Evolutionary conservation across 1,284 basidiomycete genomes (phyloP), one percentile per base, ranked within the genome.

Genomic region (Cutaneotrichosporon cyanovorans): DNA sequence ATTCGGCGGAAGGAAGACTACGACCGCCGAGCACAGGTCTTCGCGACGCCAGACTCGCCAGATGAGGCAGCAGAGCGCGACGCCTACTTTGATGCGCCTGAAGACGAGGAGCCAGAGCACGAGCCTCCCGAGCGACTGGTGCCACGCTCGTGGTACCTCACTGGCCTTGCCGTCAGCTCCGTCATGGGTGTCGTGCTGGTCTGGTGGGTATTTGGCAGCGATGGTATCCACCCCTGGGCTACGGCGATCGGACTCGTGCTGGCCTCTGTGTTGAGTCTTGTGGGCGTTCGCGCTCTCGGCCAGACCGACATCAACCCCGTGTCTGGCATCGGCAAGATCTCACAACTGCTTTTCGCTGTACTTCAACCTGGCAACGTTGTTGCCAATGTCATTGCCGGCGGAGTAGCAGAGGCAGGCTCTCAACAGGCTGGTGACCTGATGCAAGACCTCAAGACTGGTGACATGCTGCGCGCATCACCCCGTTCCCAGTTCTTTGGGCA

Each of bases 361-460:
- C 78, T 96, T 37, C 91, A 95, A 65, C 92, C 92, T 0, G 87
- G 89, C 25, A 92, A 91, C 62, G 80, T 95, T 16, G 87, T 96
- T 4, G 92, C 92, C 5, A 96, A 96, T 64, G 85, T 97, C 61
- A 88, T 97, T 46, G 92, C 92, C 3, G 92, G 92, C 10, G 92
- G 90, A 30, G 90, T 97, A 14, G 85, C 90, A 5, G 92, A 97
- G 73, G 92, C 92, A 22, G 92, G 92, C 15, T 92, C 92, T 20
- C 87, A 87, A 72, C 90, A 95, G 82, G 90, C 92, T 8, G 93
- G 92, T 15, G 92, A 97, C 68, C 80, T 97, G 16, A 96, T 97
- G 91, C 92, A 97, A 74, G 93, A 97, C 69, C 76, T 96, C 57
- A 97, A 97, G 74, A 96, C 92, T 1, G 93, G 93, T 0, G 85